Conservation (phyloP, 1,284 basidiomycete genomes). For the Ceratobasidium sp. region DNA sequence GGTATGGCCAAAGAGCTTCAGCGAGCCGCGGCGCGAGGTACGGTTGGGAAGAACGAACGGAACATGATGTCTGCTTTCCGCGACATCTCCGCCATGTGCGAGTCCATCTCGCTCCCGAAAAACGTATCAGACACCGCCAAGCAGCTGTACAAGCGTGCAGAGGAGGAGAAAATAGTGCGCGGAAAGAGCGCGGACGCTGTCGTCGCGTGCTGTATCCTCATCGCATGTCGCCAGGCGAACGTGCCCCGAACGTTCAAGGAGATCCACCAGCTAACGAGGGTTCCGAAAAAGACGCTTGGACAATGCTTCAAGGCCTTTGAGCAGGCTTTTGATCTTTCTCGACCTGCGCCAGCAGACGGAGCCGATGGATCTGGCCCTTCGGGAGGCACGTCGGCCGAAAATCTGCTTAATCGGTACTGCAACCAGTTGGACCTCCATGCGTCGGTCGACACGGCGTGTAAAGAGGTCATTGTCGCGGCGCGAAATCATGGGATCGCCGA, state of each 20-base stretch:
- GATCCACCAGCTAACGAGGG: conserved; percentile 91
- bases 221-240: conserved; percentile 93
- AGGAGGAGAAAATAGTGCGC: conserved; percentile 92
- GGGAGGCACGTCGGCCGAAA: conserved; percentile 73
- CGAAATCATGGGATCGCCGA: conserved; percentile 88
- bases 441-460: conserved; percentile 82
- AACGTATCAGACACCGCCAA: conserved; percentile 96
- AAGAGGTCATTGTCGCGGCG: conserved; percentile 85
- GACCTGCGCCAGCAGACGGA: conserved; percentile 46
- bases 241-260: conserved; percentile 96
- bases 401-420: conserved; percentile 91
- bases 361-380: conserved; percentile 46
- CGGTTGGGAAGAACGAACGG: conserved; percentile 77
- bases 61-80: conserved; percentile 89
- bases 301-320: conserved; percentile 95
- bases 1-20: conserved; percentile 93
- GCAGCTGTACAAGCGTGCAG: conserved; percentile 95
- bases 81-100: conserved; percentile 92
- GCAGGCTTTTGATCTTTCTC: conserved; percentile 86
- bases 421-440: conserved; percentile 92
- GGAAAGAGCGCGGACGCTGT: conserved; percentile 94
- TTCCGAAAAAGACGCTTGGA: conserved; percentile 94
- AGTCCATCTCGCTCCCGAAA: conserved; percentile 94
- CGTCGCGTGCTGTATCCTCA: conserved; percentile 98
- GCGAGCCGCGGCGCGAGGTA: conserved; percentile 84